phyloP scores from a whole-genome alignment of 1,284 basidiomycete genomes.

The Rhodotorula glutinis region DNA sequence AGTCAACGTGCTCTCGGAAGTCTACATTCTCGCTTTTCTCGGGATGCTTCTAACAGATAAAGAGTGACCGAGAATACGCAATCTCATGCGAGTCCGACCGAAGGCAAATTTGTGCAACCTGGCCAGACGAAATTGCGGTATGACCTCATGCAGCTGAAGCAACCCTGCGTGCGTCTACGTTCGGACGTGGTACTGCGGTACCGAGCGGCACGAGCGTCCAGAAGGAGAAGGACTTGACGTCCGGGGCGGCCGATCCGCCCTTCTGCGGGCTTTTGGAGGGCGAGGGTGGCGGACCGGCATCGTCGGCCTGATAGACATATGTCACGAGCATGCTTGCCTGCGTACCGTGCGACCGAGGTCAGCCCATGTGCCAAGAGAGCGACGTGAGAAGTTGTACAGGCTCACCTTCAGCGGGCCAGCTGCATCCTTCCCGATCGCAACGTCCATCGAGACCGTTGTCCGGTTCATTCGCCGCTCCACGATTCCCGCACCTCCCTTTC shows the following conservation, averaged over 20 bases:
- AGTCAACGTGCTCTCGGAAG: too few relatives aligned
- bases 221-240: slow-evolving; percentile 79
- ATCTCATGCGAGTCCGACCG: too few relatives aligned
- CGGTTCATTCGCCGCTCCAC: slow-evolving; percentile 80
- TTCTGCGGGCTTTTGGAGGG: slow-evolving; percentile 58
- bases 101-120: too few relatives aligned
- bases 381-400: background rate
- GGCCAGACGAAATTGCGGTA: too few relatives aligned
- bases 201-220: slow-evolving; percentile 77
- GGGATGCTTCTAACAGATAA: too few relatives aligned
- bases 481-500: slow-evolving; percentile 62
- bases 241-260: slow-evolving; percentile 7
- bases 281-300: slow-evolving; percentile 49
- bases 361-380: slow-evolving; percentile 6
- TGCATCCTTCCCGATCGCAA: slow-evolving; percentile 70
- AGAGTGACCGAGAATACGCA: too few relatives aligned
- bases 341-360: background rate
- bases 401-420: slow-evolving; percentile 68
- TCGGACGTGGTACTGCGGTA: slow-evolving; percentile 51
- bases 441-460: slow-evolving; percentile 77
- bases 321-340: slow-evolving; percentile 89
- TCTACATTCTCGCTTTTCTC: too few relatives aligned
- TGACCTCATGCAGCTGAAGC: background rate
- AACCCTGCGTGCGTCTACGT: slow-evolving; percentile 17
- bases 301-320: slow-evolving; percentile 87